Conservation (phyloP, 2,329 filamentous ascomycete species). For the Pseudonectria foliicola region DNA sequence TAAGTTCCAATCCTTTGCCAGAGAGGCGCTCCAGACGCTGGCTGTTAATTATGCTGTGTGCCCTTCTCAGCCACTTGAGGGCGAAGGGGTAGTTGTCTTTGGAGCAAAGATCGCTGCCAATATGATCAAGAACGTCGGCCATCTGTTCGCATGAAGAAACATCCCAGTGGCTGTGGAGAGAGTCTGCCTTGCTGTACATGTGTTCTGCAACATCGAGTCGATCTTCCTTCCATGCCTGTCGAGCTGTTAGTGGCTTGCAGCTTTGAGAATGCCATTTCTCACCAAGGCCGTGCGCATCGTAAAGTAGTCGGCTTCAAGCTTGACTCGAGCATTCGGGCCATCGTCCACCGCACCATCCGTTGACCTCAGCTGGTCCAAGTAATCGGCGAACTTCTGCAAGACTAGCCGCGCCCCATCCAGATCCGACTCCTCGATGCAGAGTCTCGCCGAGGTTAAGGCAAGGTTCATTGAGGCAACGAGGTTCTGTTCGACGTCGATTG, state of each 20-base stretch:
- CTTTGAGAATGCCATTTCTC: conserved; percentile 21
- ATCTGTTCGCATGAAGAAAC: conserved; percentile 50
- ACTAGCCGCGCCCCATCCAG: conserved; percentile 51
- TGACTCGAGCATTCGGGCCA: conserved; percentile 9
- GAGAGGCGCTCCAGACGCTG: conserved; percentile 51
- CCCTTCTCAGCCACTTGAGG: conserved; percentile 66
- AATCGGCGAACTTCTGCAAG: conserved; percentile 57
- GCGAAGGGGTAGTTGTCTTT: conserved; percentile 49
- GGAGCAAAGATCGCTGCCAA: conserved; percentile 54
- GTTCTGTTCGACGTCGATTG: conserved; percentile 25
- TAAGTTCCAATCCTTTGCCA: conserved; percentile 54
- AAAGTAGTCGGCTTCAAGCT: conserved; percentile 54
- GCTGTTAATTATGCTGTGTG: conserved; percentile 49
- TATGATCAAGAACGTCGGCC: conserved; percentile 62
- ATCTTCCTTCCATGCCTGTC: conserved; percentile 66
- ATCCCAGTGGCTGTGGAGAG: conserved; percentile 34
- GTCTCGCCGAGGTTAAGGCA: conserved; percentile 58
- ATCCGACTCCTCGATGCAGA: conserved; percentile 42
- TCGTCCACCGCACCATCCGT: neutral
- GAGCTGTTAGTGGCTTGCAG: conserved; percentile 9
- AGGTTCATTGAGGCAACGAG: conserved; percentile 56
- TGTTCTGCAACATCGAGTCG: conserved; percentile 71
- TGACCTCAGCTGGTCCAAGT: conserved; percentile 27
- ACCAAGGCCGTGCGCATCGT: conserved; percentile 62
- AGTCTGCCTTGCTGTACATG: conserved; percentile 58